Percentiles rank a stretch among this genome's conserved stretches.
Evolutionary conservation across 179 eudicot species (phyloP).

Genomic region (Beta macrorhiza): DNA sequence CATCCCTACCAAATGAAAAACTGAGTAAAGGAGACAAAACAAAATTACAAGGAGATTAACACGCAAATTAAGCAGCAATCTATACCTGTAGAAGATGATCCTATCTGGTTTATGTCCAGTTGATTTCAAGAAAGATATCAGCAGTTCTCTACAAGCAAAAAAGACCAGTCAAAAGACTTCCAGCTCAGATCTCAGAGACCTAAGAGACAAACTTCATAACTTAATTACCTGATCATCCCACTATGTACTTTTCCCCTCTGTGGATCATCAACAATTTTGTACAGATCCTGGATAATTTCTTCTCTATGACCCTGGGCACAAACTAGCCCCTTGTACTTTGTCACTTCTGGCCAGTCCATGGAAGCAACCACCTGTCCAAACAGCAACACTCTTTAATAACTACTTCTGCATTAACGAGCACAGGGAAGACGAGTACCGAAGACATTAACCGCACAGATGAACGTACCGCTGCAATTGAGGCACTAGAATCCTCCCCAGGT

Average conservation of each 20-base stretch:
- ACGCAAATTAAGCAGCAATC: neutral
- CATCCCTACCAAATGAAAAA: slow-evolving; percentile 54
- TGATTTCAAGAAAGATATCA: slow-evolving; percentile 37
- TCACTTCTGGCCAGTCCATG: slow-evolving; percentile 88
- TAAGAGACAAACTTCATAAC: neutral
- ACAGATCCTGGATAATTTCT: slow-evolving; percentile 70
- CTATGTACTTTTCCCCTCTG: slow-evolving; percentile 34
- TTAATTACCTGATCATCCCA: slow-evolving; percentile 62
- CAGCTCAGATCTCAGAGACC: neutral
- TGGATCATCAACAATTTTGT: slow-evolving; percentile 45
- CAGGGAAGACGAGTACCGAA: neutral
- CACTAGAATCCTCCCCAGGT: slow-evolving; percentile 78
- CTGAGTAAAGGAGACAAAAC: neutral
- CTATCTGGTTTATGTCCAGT: slow-evolving; percentile 48
- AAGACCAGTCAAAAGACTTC: slow-evolving; percentile 1
- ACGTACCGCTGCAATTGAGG: slow-evolving; percentile 90
- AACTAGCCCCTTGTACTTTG: slow-evolving; percentile 61
- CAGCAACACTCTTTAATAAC: neutral
- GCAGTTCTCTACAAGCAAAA: slow-evolving; percentile 49
- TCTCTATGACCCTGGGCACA: slow-evolving; percentile 69
- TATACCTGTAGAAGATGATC: slow-evolving; percentile 76
- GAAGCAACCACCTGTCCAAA: slow-evolving; percentile 60
- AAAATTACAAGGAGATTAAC: neutral
- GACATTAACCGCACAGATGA: neutral
- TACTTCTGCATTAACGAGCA: neutral